phyloP scores from a whole-genome alignment of 2,329 filamentous ascomycete genomes.

The Curvularia hawaiiensis region DNA sequence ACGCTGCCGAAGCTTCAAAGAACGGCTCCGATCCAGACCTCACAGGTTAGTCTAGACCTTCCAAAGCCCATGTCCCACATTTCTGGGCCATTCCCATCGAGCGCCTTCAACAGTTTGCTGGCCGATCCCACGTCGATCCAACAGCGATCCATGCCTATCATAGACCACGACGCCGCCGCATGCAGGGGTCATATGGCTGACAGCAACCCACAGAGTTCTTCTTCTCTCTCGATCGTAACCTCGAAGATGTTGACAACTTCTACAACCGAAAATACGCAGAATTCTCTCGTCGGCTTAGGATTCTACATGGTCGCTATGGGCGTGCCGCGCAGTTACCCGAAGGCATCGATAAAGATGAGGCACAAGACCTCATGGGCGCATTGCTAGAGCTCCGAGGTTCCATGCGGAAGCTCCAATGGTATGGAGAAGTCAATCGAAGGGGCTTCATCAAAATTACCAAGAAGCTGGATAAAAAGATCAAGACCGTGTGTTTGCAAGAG shows the following conservation, averaged over 20 bases:
- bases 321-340: constrained; percentile 70
- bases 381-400: constrained; percentile 87
- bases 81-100: background rate
- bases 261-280: constrained; percentile 96
- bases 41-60: constrained; percentile 69
- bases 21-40: constrained; percentile 80
- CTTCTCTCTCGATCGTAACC: constrained; percentile 92
- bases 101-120: background rate
- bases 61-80: background rate
- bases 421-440: constrained; percentile 92
- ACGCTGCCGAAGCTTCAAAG: constrained; percentile 68
- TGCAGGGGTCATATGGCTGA: constrained; percentile 10
- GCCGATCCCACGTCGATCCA: background rate
- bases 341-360: constrained; percentile 83
- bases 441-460: constrained; percentile 99
- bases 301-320: constrained; percentile 88
- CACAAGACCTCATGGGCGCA: constrained; percentile 88
- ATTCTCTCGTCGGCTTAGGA: constrained; percentile 78
- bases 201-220: constrained; percentile 76
- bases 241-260: constrained; percentile 95
- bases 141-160: background rate
- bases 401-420: constrained; percentile 93
- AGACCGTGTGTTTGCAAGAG: constrained; percentile 75
- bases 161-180: background rate
- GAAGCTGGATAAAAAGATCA: constrained; percentile 95